phyloP scores from a whole-genome alignment of 2,329 filamentous ascomycete genomes.

The Verticillium tricorpus region DNA sequence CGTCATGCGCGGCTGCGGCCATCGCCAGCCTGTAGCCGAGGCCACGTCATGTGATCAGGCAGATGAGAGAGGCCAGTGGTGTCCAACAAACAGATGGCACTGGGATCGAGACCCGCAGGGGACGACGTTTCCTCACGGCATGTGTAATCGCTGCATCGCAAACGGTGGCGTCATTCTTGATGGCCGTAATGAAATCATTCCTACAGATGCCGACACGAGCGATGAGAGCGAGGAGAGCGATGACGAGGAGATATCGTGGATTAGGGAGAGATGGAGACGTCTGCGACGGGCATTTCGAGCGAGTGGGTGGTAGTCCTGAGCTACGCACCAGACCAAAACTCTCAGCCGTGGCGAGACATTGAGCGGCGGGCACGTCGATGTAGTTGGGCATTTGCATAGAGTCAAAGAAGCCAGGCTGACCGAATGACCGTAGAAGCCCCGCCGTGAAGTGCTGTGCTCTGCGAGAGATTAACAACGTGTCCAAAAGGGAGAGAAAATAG shows the following conservation, averaged over 20 bases:
- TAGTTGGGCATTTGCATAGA: not conserved
- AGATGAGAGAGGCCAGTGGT: not conserved
- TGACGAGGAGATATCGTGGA: not conserved
- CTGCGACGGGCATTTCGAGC: not conserved
- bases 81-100: not conserved
- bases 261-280: not conserved
- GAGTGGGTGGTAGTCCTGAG: not conserved
- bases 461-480: too few relatives aligned
- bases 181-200: not conserved
- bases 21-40: not conserved
- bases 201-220: not conserved
- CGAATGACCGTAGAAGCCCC: too few relatives aligned
- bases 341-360: not conserved
- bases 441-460: too few relatives aligned
- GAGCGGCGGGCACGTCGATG: not conserved
- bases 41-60: not conserved
- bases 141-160: not conserved
- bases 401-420: not conserved
- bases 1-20: not conserved
- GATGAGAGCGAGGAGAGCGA: not conserved
- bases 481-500: too few relatives aligned
- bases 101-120: not conserved
- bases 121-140: not conserved
- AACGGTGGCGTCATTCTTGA: not conserved
- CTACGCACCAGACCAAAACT: not conserved